These are phyloP conservation scores for Coniochaeta hoffmannii DNA, from an alignment of 2,329 filamentous ascomycete species.

Conservation along the genomic window DNA sequence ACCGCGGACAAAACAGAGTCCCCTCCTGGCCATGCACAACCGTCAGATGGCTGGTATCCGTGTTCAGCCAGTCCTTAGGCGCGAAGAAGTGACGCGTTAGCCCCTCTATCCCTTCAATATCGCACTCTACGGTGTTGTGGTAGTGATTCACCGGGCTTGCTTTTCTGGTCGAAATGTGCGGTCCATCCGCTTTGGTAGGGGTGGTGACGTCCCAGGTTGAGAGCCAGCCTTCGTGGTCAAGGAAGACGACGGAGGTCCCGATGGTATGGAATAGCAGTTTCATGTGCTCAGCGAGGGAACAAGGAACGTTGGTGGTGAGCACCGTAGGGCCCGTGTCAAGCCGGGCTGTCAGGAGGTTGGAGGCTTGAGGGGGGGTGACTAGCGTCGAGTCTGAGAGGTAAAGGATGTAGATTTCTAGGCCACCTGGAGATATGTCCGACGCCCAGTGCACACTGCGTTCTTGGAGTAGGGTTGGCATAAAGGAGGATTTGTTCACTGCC, in stretches of 20 bases:
- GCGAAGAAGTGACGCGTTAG: slow-evolving; percentile 1
- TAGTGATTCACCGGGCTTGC: background rate
- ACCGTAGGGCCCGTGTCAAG: background rate
- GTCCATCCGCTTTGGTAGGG: background rate
- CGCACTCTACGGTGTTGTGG: background rate
- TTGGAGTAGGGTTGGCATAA: background rate
- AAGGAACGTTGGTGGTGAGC: background rate
- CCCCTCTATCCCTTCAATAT: background rate
- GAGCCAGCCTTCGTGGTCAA: slow-evolving; percentile 2
- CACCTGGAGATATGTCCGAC: background rate
- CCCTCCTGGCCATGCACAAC: background rate
- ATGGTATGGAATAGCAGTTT: background rate
- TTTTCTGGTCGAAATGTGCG: background rate
- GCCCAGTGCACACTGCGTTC: background rate
- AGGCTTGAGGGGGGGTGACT: background rate
- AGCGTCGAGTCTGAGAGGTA: background rate
- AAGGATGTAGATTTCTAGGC: background rate
- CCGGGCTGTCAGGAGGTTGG: background rate
- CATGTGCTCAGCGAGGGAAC: background rate
- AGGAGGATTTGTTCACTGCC: background rate
- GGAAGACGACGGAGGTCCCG: background rate
- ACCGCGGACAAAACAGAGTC: background rate
- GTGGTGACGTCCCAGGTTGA: background rate
- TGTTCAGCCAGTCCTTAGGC: slow-evolving; percentile 4
- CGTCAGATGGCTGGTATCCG: background rate